Percentiles rank a stretch among this genome's conserved stretches.
Evolutionary conservation across 345 rosid species (phyloP).

Genomic region (Citrus trifoliata): DNA sequence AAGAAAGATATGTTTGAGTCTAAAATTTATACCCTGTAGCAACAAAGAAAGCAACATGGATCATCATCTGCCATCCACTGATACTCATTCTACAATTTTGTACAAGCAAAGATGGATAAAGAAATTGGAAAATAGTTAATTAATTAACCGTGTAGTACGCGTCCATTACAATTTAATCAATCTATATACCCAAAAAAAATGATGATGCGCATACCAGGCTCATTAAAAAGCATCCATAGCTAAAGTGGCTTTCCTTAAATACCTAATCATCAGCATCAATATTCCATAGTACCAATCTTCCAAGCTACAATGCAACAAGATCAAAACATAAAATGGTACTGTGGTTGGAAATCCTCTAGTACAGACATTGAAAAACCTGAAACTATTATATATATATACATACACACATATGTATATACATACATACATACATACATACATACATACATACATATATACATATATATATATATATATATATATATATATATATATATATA

Average conservation of each 20-base stretch:
- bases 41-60: slow-evolving; percentile 44
- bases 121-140: background rate
- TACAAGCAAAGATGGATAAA: background rate
- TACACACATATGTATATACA: too few relatives aligned
- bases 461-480: accelerated
- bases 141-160: slow-evolving; percentile 35
- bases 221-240: slow-evolving; percentile 43
- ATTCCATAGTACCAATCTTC: slow-evolving; percentile 69
- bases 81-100: slow-evolving; percentile 41
- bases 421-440: too few relatives aligned
- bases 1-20: background rate
- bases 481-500: too few relatives aligned
- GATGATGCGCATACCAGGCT: slow-evolving; percentile 35
- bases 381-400: too few relatives aligned
- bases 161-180: slow-evolving; percentile 40
- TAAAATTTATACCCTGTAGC: slow-evolving; percentile 31
- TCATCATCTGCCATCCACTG: slow-evolving; percentile 43
- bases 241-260: slow-evolving; percentile 36
- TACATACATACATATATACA: too few relatives aligned
- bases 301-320: slow-evolving; percentile 38
- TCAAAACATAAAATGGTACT: background rate
- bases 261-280: slow-evolving; percentile 52
- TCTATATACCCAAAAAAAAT: slow-evolving; percentile 50
- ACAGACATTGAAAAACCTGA: too few relatives aligned
- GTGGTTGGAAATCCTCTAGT: too few relatives aligned